Evolutionary conservation across 352 stramenopile species (phyloP).

Genomic region (Globisporangium nagaii): DNA sequence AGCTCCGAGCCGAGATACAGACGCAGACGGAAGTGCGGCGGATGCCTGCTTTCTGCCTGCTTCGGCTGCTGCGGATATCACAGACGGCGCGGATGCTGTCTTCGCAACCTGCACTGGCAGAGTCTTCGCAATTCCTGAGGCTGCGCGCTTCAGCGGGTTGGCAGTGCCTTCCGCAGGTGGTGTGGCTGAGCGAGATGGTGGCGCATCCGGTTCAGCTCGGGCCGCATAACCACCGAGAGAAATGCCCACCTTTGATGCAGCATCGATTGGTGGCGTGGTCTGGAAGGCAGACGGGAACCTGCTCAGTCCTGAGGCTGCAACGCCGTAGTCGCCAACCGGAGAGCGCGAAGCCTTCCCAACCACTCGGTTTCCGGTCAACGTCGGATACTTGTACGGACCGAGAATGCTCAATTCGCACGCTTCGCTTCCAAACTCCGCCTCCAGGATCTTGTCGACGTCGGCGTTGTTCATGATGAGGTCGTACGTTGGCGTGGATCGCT

Average conservation of each 20-base stretch:
- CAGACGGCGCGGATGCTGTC: not conserved
- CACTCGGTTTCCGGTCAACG: constrained; percentile 6
- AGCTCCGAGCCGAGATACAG: constrained; percentile 6
- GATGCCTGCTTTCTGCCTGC: not conserved
- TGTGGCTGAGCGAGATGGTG: constrained; percentile 8
- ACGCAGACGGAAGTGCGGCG: not conserved
- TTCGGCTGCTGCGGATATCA: not conserved
- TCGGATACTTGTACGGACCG: constrained; percentile 23
- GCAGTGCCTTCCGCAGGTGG: constrained; percentile 7
- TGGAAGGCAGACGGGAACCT: constrained; percentile 6
- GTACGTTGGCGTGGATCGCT: constrained; percentile 9
- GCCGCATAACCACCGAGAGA: not conserved
- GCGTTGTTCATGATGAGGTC: constrained; percentile 24
- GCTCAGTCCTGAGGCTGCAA: not conserved
- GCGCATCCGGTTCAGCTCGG: not conserved
- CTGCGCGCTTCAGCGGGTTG: constrained; percentile 26
- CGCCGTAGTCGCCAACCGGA: constrained; percentile 8
- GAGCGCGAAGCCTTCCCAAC: constrained; percentile 4
- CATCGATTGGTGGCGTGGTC: not conserved
- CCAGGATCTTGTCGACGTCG: constrained; percentile 23
- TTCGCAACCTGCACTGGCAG: constrained; percentile 11
- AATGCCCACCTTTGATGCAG: not conserved
- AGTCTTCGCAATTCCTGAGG: constrained; percentile 25
- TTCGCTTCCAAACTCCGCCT: constrained; percentile 18
- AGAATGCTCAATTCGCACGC: constrained; percentile 22